Evolutionary conservation across 805 yeast species (phyloP).

Genomic region (Vanderwaltozyma polyspora): DNA sequence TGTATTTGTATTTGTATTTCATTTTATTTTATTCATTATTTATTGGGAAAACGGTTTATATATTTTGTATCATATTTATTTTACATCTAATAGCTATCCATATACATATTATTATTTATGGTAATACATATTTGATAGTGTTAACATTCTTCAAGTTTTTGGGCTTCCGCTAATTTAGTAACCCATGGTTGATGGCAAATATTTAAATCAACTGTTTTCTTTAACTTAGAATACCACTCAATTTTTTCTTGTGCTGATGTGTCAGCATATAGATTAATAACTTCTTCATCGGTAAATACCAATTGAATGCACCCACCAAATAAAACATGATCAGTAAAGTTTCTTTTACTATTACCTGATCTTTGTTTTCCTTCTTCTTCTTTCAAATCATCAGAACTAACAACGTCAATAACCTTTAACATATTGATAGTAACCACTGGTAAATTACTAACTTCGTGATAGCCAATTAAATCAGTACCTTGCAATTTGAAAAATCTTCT

Average conservation of each 20-base stretch:
- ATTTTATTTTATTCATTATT: too few relatives aligned
- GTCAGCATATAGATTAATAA: constrained; percentile 79
- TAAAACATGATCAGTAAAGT: constrained; percentile 60
- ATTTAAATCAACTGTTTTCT: constrained; percentile 44
- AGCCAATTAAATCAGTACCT: constrained; percentile 65
- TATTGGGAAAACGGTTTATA: too few relatives aligned
- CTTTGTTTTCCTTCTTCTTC: constrained; percentile 7
- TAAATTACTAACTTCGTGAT: constrained; percentile 55
- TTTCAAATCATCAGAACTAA: constrained; percentile 21
- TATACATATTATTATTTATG: too few relatives aligned
- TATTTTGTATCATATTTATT: too few relatives aligned
- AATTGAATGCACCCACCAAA: constrained; percentile 68
- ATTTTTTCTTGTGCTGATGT: constrained; percentile 41
- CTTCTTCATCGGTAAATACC: constrained; percentile 67
- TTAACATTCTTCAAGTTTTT: too few relatives aligned
- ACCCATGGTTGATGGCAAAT: constrained; percentile 56
- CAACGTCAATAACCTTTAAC: constrained; percentile 43
- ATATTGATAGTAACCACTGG: constrained; percentile 70
- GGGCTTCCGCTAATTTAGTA: constrained; percentile 25
- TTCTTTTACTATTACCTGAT: constrained; percentile 30
- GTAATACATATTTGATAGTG: too few relatives aligned
- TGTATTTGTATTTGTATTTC: too few relatives aligned
- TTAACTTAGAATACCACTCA: constrained; percentile 55
- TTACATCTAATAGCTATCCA: too few relatives aligned
- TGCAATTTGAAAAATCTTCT: constrained; percentile 64